These are phyloP conservation scores for Mortierella sp. DNA, from an alignment of 371 early-diverging fungal species.

Conservation along the genomic window DNA sequence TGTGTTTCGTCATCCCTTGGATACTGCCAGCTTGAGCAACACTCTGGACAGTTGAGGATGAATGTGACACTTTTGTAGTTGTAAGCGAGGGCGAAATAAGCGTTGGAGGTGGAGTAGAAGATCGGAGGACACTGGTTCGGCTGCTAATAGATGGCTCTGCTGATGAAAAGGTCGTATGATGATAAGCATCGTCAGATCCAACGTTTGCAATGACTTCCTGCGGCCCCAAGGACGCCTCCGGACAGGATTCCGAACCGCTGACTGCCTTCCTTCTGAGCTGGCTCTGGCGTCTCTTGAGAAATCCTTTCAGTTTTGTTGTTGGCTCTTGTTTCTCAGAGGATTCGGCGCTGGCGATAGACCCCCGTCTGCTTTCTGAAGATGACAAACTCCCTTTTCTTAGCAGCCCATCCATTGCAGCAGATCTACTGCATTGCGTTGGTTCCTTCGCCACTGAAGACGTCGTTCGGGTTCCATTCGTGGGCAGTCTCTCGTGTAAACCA, in stretches of 20 bases:
- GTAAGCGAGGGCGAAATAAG: constrained; percentile 42
- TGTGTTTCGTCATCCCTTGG: constrained; percentile 17
- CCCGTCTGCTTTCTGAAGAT: constrained; percentile 11
- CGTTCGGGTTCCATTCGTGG: constrained; percentile 1
- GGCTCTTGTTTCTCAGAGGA: constrained; percentile 9
- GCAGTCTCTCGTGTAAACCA: not conserved
- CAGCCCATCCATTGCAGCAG: not conserved
- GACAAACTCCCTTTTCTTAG: not conserved
- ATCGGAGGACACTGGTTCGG: constrained; percentile 1
- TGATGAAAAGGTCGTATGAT: not conserved
- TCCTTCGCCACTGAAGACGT: not conserved
- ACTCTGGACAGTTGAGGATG: constrained; percentile 37
- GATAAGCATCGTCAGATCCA: constrained; percentile 2
- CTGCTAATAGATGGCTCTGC: constrained; percentile 1
- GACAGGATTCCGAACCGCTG: not conserved
- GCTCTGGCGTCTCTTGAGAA: constrained; percentile 5
- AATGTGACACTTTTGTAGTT: constrained; percentile 43
- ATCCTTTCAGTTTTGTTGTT: constrained; percentile 7
- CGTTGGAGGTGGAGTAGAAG: constrained; percentile 28
- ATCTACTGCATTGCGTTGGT: not conserved
- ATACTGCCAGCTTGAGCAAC: constrained; percentile 5
- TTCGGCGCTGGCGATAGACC: constrained; percentile 4
- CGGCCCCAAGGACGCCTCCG: not conserved
- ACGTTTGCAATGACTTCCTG: not conserved
- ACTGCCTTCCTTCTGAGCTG: not conserved